Base-by-base conservation (phyloP, 495 filamentous ascomycete species). In the Pyrenula massariospora region DNA sequence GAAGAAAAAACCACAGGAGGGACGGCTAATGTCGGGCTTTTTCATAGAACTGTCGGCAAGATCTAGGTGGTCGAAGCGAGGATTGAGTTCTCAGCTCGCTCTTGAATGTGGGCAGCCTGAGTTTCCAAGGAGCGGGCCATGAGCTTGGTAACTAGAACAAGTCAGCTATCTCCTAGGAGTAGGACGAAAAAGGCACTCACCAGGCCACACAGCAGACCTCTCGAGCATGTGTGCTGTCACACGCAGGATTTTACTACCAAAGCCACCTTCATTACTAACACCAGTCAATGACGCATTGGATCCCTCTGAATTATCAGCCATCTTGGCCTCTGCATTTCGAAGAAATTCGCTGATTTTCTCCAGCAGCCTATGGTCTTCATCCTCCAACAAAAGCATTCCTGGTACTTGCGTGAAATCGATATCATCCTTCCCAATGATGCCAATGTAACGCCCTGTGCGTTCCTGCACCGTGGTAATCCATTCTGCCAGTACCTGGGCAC, bases 391-490 rank as follows among this genome's bases (percentile, higher is more conserved):
- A 84, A 96, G 86, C 56, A 94, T 84, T 8, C 83, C 88, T 0
- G 89, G 87, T 2, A 92, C 86, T 53, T 88, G 83, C 1, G 75
- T 76, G 50, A 87, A 75, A 64, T 96, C 88, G 52, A 89, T 79
- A 2, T 87, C 78, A 52, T 95, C 89, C 50, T 82, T 84, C 23
- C 93, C 91, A 19, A 98, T 78, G 8, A 96, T 80, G 1, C 93
- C 93, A 8, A 96, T 70, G 63, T 89, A 94, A 1, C 84, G 81
- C 0, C 92, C 94, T 52, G 96, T 88, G 10, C 93, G 87, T 67
- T 96, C 91, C 68, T 98, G 93, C 10, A 98, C 85, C 0, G 92
- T 95, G 12, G 87, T 87, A 48, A 94, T 81, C 93, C 93, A 98
- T 69, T 98, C 93, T 0, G 93, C 92, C 22, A 98, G 83, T 0